Evolutionary conservation across 2,329 filamentous ascomycete species (phyloP).

Genomic region (Orbilia quercus): DNA sequence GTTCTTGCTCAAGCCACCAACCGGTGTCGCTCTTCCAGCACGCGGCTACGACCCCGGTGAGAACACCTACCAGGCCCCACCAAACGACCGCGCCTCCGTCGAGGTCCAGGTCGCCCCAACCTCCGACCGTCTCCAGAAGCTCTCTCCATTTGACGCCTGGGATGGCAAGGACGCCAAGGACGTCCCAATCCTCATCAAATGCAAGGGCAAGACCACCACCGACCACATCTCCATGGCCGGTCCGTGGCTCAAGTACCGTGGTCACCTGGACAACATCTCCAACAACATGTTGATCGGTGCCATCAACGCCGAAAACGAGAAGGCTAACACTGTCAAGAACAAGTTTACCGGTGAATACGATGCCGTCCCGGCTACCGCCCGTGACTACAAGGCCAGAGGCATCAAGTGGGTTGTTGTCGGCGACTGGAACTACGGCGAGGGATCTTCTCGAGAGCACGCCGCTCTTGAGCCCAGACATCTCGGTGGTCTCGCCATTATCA

Average conservation of each 20-base stretch:
- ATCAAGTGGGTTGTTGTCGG: slow-evolving; percentile 97
- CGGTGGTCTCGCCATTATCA: slow-evolving; percentile 96
- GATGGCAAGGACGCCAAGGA: slow-evolving; percentile 87
- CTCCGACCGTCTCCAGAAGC: slow-evolving; percentile 93
- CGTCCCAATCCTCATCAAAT: slow-evolving; percentile 95
- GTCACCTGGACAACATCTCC: slow-evolving; percentile 98
- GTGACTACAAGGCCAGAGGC: slow-evolving; percentile 98
- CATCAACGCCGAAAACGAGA: slow-evolving; percentile 92
- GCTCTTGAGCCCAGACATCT: slow-evolving; percentile 97
- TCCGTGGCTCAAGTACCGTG: slow-evolving; percentile 98
- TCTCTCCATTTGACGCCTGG: slow-evolving; percentile 87
- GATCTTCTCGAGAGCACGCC: slow-evolving; percentile 96
- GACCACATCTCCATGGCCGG: slow-evolving; percentile 98
- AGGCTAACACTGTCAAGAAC: slow-evolving; percentile 99
- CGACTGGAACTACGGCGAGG: slow-evolving; percentile 99
- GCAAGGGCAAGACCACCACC: slow-evolving; percentile 93
- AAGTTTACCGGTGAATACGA: slow-evolving; percentile 82
- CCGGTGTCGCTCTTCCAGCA: slow-evolving; percentile 81
- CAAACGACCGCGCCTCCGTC: slow-evolving; percentile 78
- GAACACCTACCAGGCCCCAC: slow-evolving; percentile 96
- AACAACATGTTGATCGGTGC: slow-evolving; percentile 99
- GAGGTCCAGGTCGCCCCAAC: slow-evolving; percentile 84
- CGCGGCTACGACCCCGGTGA: slow-evolving; percentile 89
- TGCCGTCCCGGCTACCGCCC: slow-evolving; percentile 90
- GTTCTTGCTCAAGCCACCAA: slow-evolving; percentile 84